Evolutionary conservation across 345 rosid species (phyloP), one percentile per base, ranked within the genome.

Genomic region (Geranium rotundifolium): DNA sequence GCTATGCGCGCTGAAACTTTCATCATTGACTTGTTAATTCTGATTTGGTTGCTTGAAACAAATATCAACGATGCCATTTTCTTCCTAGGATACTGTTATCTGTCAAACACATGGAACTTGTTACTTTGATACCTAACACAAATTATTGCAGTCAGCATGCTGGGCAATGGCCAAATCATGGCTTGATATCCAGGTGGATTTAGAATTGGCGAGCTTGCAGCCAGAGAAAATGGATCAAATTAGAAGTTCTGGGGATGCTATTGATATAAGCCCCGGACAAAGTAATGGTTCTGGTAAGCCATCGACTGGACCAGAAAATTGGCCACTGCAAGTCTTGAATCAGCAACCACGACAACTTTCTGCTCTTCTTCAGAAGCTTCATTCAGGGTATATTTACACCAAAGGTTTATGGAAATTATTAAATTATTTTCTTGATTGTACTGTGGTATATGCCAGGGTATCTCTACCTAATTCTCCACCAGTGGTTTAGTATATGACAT

Each of bases 161-260:
- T 93, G 99, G 99, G 97, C 90, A 7, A 83, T 93, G 87, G 90
- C 96, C 66, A 93, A 85, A 72, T 93, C 97, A 39, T 90, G 99
- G 99, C 97, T 93, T 82, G 97, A 86, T 77, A 80, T 85, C 72
- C 99, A 82, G 77, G 92, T 93, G 77, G 99, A 90, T 80, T 64
- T 86, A 66, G 97, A 90, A 74, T 73, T 93, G 60, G 85, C 95
- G 67, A 79, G 74, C 58, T 77, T 77, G 67, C 81, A 79, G 71
- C 90, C 85, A 62, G 91, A 89, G 58, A 81, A 82, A 75, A 66
- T 78, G 70, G 87, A 82, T 61, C 84, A 73, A 71, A 77, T 87
- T 61, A 84, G 81, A 78, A 81, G 75, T 67, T 78, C 74, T 72
- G 80, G 77, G 68, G 84, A 88, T 68, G 62, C 50, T 64, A 61